Evolutionary conservation across 495 filamentous ascomycete species (phyloP).

Genomic region (Talaromyces adpressus): DNA sequence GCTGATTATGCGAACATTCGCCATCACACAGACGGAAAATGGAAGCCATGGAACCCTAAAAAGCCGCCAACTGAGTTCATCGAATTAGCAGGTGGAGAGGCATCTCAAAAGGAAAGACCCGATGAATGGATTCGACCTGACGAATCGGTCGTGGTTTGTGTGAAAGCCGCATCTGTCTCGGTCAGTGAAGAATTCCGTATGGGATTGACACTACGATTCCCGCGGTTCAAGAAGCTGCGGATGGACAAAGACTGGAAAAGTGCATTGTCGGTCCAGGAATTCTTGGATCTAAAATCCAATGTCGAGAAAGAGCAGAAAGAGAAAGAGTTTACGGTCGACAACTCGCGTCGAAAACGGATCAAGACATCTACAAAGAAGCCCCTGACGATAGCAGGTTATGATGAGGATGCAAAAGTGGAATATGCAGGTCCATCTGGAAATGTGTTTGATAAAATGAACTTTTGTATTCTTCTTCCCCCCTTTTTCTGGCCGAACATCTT

Average conservation of each 20-base stretch:
- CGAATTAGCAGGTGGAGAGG: conserved; percentile 70
- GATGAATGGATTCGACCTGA: conserved; percentile 91
- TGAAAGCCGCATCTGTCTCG: conserved; percentile 82
- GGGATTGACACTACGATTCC: conserved; percentile 79
- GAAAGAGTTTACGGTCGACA: conserved; percentile 78
- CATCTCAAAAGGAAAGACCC: conserved; percentile 66
- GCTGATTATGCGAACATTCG: conserved; percentile 77
- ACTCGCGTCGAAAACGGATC: conserved; percentile 51
- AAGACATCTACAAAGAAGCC: conserved; percentile 61
- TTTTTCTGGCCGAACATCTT: not conserved
- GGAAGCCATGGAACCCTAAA: conserved; percentile 76
- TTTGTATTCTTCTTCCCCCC: conserved; percentile 44
- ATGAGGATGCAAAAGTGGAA: conserved; percentile 36
- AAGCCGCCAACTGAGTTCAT: conserved; percentile 75
- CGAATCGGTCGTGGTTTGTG: conserved; percentile 78
- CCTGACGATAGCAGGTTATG: conserved; percentile 65
- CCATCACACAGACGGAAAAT: conserved; percentile 84
- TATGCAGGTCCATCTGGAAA: conserved; percentile 52
- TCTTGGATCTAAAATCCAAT: conserved; percentile 61
- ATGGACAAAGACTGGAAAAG: conserved; percentile 78
- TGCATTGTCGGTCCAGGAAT: conserved; percentile 71
- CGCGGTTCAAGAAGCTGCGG: conserved; percentile 77
- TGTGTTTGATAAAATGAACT: conserved; percentile 69
- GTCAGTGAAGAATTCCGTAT: conserved; percentile 70
- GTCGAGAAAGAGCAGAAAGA: conserved; percentile 68